Percentiles rank a stretch among this genome's conserved stretches.
phyloP scores from a whole-genome alignment of 1,139 yeast species.

The Barnettozyma hawaiiensis region DNA sequence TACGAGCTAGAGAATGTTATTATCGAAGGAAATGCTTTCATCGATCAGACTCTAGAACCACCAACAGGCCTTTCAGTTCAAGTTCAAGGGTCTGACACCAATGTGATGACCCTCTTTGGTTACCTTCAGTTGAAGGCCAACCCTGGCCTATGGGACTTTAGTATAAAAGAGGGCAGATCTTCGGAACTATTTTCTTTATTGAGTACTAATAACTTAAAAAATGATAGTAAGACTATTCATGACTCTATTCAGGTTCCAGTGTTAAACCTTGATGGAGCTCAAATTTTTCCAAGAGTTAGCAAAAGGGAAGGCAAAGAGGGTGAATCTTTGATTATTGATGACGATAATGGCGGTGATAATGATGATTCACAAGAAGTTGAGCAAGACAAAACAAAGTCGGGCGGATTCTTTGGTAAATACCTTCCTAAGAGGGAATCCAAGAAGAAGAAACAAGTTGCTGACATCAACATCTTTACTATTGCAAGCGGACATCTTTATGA shows the following conservation, averaged over 20 bases:
- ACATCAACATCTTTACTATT: slow-evolving; percentile 75
- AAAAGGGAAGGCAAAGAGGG: slow-evolving; percentile 39
- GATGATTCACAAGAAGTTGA: slow-evolving; percentile 8
- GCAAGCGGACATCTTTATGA: slow-evolving; percentile 81
- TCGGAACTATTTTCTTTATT: slow-evolving; percentile 39
- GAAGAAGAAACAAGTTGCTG: slow-evolving; percentile 49
- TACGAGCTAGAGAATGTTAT: slow-evolving; percentile 47
- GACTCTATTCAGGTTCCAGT: slow-evolving; percentile 28
- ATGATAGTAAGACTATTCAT: slow-evolving; percentile 4
- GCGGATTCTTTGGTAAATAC: slow-evolving; percentile 15
- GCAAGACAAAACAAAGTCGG: slow-evolving; percentile 3
- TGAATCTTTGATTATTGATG: slow-evolving; percentile 29
- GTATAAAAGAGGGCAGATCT: slow-evolving; percentile 39
- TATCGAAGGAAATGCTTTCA: slow-evolving; percentile 64
- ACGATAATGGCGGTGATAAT: too few species aligned
- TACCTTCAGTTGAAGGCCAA: slow-evolving; percentile 66
- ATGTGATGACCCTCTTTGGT: slow-evolving; percentile 68
- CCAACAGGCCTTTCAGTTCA: slow-evolving; percentile 53
- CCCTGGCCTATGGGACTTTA: slow-evolving; percentile 62
- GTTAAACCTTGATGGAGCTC: slow-evolving; percentile 41
- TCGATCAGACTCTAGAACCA: slow-evolving; percentile 21
- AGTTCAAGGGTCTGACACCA: slow-evolving; percentile 47
- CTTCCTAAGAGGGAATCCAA: slow-evolving; percentile 11
- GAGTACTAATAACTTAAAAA: slow-evolving; percentile 28
- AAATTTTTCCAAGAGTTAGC: slow-evolving; percentile 40